A percentile compares a stretch with the other conserved stretches of the same genome.
Evolutionary conservation across 305 asterid species (phyloP).

Genomic region (Fraxinus platypoda): DNA sequence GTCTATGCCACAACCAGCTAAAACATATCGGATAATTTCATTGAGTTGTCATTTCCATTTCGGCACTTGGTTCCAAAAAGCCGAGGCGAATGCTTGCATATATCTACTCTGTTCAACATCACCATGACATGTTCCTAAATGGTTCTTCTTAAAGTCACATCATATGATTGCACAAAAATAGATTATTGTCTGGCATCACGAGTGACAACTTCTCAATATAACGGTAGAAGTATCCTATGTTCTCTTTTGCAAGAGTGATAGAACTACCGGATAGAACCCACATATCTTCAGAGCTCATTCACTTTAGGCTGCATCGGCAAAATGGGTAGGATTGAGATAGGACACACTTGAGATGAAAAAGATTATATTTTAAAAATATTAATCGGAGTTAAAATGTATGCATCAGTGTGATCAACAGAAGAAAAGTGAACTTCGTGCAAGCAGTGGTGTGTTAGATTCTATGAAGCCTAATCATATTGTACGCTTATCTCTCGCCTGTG

Average conservation of each 20-base stretch:
- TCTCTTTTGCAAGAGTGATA: slow-evolving; percentile 50
- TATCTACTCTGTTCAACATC: background rate
- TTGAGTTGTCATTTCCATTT: background rate
- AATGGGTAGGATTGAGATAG: slow-evolving; percentile 63
- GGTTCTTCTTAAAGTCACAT: slow-evolving; percentile 28
- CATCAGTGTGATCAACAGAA: background rate
- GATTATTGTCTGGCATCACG: slow-evolving; percentile 33
- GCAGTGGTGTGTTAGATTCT: background rate
- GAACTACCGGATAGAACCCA: slow-evolving; percentile 47
- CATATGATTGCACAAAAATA: slow-evolving; percentile 44
- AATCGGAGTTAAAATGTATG: background rate
- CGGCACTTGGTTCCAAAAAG: slow-evolving; percentile 20
- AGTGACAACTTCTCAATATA: slow-evolving; percentile 56
- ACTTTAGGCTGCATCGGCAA: slow-evolving; percentile 60
- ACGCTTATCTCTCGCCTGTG: background rate
- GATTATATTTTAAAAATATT: background rate
- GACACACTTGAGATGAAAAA: slow-evolving; percentile 27
- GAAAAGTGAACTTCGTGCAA: background rate
- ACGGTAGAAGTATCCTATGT: slow-evolving; percentile 45
- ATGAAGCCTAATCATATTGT: background rate
- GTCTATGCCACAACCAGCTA: background rate
- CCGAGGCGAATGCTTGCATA: slow-evolving; percentile 20
- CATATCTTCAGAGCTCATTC: slow-evolving; percentile 47
- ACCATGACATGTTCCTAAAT: background rate
- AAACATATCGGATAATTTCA: background rate